Base-by-base conservation (phyloP, 1,284 basidiomycete genomes). In the Vanrija sp. region DNA sequence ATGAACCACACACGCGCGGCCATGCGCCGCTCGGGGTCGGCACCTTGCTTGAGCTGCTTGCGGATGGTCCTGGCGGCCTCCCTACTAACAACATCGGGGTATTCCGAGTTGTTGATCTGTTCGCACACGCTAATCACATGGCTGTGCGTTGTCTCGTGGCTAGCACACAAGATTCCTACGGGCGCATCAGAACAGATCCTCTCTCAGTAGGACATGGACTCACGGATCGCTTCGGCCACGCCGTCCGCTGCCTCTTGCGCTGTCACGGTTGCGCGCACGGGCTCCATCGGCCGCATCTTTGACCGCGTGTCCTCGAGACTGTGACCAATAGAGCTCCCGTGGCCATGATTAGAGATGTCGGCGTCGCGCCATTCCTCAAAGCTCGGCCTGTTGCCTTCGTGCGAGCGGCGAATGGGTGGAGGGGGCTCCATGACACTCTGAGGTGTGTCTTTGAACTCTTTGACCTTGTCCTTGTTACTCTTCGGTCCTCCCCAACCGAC, bases 1-100 rank as follows among this genome's bases (percentile, higher is more conserved):
- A 75, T 61, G 29, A 73, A 53, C 75, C 75, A 77, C 10, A 77
- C 65, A 38, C 72, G 72, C 16, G 68, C 65, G 0, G 72, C 71
- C 49, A 69, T 66, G 16, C 69, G 52, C 21, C 69, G 57, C 40
- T 74, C 72, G 15, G 54, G 38, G 34, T 75, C 73, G 26, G 62
- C 62, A 1, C 72, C 74, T 52, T 67, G 55, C 57, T 76, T 76
- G 64, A 77, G 67, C 49, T 71, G 68, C 52, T 73, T 76, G 23
- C 74, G 55, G n/a, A 75, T 57, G 5, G 68, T 66, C n/a, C 69
- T 59, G 1, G 71, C 73, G 0, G 73, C 69, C 46, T 77, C 75
- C 55, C 71, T 75, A 38, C 63, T 57, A 9, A 76, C 68, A 1
- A 60, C 60, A 7, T 75, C 74, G n/a, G 62, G 52, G 5, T 54